phyloP scores from a whole-genome alignment of 169 alveolate species.

The Plasmodium knowlesi region DNA sequence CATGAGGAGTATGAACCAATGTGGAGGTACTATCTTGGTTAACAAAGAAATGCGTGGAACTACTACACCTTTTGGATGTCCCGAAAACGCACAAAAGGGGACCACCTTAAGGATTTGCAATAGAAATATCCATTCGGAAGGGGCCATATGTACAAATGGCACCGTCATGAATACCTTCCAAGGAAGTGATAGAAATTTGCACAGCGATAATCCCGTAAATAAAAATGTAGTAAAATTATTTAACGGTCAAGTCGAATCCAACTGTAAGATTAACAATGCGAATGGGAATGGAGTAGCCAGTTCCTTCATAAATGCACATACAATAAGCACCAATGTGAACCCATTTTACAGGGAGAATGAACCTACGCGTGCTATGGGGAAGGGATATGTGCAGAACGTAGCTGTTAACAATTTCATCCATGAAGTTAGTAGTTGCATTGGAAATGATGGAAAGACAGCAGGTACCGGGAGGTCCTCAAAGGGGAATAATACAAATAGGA shows the following conservation, averaged over 20 bases:
- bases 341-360: neutral
- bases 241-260: neutral
- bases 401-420: neutral
- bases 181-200: neutral
- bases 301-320: neutral
- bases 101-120: neutral
- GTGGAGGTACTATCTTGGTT: neutral
- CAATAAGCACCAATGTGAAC: neutral
- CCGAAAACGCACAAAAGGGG: neutral
- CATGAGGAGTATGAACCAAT: neutral
- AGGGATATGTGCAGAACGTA: neutral
- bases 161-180: neutral
- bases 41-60: conserved; percentile 5
- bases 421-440: neutral
- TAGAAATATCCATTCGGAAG: neutral
- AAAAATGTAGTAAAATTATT: neutral
- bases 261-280: neutral
- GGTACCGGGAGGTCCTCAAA: neutral
- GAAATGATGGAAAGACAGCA: neutral
- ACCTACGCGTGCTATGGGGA: neutral
- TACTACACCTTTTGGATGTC: neutral
- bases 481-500: neutral
- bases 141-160: neutral
- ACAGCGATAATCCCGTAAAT: neutral
- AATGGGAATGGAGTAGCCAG: neutral